Evolutionary conservation across 2,329 filamentous ascomycete genomes (phyloP).

Genomic region (Phialocephala subalpina): DNA sequence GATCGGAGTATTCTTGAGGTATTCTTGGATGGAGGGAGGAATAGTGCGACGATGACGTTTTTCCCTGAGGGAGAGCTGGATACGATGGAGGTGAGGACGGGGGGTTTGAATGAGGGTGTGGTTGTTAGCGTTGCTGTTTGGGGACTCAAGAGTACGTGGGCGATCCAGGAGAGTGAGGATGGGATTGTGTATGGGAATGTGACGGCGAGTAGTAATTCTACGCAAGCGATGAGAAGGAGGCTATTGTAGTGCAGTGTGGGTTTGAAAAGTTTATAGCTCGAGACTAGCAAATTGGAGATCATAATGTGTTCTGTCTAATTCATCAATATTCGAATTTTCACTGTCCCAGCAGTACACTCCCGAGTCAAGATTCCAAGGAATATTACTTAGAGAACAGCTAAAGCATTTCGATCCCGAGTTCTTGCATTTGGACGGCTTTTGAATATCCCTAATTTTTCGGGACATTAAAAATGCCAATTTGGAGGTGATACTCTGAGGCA

Average conservation of each 20-base stretch:
- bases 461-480: too few species aligned
- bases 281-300: too few species aligned
- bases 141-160: constrained; percentile 50
- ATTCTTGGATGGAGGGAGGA: constrained; percentile 60
- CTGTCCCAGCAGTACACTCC: too few species aligned
- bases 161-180: constrained; percentile 24
- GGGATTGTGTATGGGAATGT: constrained; percentile 39
- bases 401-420: too few species aligned
- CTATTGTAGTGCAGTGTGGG: neutral
- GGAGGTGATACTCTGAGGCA: too few species aligned
- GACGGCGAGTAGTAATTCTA: constrained; percentile 24
- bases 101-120: constrained; percentile 39
- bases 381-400: too few species aligned
- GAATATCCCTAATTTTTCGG: too few species aligned
- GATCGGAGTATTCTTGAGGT: constrained; percentile 63
- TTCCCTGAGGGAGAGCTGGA: constrained; percentile 52
- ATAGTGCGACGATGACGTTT: constrained; percentile 58
- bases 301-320: too few species aligned
- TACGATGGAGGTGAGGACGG: constrained; percentile 38
- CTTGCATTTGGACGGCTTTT: too few species aligned
- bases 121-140: constrained; percentile 44
- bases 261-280: too few species aligned
- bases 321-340: too few species aligned
- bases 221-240: constrained; percentile 21
- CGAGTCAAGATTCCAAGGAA: too few species aligned